Evolutionary conservation across 2,329 filamentous ascomycete genomes (phyloP).

Genomic region (Fusarium fujikuroi): DNA sequence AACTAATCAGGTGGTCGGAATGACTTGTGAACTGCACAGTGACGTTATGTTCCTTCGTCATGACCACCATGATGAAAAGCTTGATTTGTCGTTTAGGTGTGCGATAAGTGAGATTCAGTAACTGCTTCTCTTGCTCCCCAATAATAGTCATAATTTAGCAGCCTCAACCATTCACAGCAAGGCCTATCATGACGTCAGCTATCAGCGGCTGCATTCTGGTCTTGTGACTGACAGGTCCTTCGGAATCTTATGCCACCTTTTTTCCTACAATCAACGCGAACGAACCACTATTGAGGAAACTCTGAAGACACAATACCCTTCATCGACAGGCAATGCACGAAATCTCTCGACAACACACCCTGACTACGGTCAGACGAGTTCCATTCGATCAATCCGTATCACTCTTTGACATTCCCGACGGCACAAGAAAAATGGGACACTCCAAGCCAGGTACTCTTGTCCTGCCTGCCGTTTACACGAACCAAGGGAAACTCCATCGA

Average conservation of each 20-base stretch:
- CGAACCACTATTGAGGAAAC: fast-evolving
- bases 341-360: not conserved
- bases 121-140: fast-evolving
- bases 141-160: fast-evolving
- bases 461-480: fast-evolving
- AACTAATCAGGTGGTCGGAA: fast-evolving
- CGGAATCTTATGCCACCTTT: too few relatives aligned
- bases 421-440: fast-evolving
- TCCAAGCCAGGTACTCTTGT: fast-evolving
- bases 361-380: fast-evolving
- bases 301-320: fast-evolving
- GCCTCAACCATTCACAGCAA: fast-evolving
- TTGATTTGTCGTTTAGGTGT: not conserved
- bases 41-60: not conserved
- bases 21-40: not conserved
- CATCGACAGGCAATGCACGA: not conserved
- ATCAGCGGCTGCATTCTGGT: fast-evolving
- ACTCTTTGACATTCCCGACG: fast-evolving
- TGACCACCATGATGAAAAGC: not conserved
- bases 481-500: not conserved
- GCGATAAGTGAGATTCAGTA: not conserved
- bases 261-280: too few relatives aligned
- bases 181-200: not conserved
- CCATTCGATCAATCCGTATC: not conserved
- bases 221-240: not conserved